These are phyloP conservation scores for Rheum nobile DNA, from an alignment of 148 eudicot species.

Conservation along the genomic window DNA sequence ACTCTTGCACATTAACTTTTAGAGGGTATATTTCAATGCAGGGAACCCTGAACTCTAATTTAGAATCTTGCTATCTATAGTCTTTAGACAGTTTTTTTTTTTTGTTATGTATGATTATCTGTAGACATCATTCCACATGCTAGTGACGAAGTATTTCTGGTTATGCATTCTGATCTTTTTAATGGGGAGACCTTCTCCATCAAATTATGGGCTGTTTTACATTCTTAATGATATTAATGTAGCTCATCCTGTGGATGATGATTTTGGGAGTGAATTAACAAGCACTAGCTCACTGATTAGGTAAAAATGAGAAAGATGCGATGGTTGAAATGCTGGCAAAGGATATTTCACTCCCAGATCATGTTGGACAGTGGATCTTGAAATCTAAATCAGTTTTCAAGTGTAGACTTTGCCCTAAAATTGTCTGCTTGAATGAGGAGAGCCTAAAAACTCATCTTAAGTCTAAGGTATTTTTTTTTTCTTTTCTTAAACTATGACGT, in stretches of 20 bases:
- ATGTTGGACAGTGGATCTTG: conserved; percentile 39
- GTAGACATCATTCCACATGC: neutral
- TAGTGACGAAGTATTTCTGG: neutral
- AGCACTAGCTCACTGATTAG: neutral
- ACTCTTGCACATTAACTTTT: neutral
- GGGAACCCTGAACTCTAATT: neutral
- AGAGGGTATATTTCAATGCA: neutral
- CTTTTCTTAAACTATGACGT: neutral
- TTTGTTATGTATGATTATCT: neutral
- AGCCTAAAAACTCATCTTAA: conserved; percentile 60
- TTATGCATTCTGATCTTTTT: neutral
- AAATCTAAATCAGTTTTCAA: conserved; percentile 72
- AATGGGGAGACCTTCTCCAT: neutral
- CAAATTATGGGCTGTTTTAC: neutral
- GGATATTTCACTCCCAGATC: conserved; percentile 22
- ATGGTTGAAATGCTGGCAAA: conserved; percentile 10
- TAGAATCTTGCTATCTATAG: neutral
- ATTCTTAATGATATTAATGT: neutral
- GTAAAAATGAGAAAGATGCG: neutral
- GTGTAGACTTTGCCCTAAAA: conserved; percentile 88
- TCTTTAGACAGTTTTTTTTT: neutral
- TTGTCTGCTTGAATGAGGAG: conserved; percentile 79
- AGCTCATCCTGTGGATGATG: neutral
- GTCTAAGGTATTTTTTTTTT: conserved; percentile 51
- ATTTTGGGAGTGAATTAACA: neutral